A percentile compares a stretch with the other conserved stretches of the same genome.
Evolutionary conservation across 129 eudicot genomes (phyloP).

Genomic region (Heracleum sosnowskyi): DNA sequence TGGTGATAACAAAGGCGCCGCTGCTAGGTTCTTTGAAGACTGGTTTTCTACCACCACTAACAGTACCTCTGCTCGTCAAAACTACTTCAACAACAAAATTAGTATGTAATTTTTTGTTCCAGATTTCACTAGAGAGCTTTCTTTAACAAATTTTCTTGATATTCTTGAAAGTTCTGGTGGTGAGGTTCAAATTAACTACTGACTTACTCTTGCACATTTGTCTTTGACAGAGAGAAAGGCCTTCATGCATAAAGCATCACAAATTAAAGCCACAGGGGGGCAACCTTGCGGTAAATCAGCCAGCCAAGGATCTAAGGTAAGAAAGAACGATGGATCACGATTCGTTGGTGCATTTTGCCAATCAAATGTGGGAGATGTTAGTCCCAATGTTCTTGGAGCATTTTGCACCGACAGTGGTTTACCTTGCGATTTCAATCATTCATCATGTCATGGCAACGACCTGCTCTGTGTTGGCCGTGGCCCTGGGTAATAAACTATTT

Average conservation of each 20-base stretch:
- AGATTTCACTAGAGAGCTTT: not conserved
- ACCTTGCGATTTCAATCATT: conserved; percentile 61
- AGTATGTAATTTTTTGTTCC: not conserved
- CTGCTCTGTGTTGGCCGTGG: conserved; percentile 55
- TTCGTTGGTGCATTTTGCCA: conserved; percentile 70
- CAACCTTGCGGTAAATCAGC: conserved; percentile 38
- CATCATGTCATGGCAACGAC: conserved; percentile 55
- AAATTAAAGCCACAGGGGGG: conserved; percentile 57
- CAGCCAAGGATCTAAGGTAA: conserved; percentile 49
- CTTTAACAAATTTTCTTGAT: not conserved
- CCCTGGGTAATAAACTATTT: conserved; percentile 6
- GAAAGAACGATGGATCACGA: conserved; percentile 29
- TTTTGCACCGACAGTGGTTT: conserved; percentile 48
- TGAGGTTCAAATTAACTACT: not conserved
- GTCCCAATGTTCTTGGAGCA: conserved; percentile 73
- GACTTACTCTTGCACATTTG: not conserved
- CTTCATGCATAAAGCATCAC: conserved; percentile 23
- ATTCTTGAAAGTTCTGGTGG: not conserved
- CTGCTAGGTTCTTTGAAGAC: conserved; percentile 71
- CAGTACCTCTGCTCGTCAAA: conserved; percentile 22
- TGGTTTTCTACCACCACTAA: conserved; percentile 37
- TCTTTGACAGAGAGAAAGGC: conserved; percentile 12
- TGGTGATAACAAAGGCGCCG: conserved; percentile 82
- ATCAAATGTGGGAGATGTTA: conserved; percentile 67
- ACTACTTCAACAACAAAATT: conserved; percentile 1